Conservation (phyloP, 495 filamentous ascomycete genomes). For the Podospora pseudoanserina region DNA sequence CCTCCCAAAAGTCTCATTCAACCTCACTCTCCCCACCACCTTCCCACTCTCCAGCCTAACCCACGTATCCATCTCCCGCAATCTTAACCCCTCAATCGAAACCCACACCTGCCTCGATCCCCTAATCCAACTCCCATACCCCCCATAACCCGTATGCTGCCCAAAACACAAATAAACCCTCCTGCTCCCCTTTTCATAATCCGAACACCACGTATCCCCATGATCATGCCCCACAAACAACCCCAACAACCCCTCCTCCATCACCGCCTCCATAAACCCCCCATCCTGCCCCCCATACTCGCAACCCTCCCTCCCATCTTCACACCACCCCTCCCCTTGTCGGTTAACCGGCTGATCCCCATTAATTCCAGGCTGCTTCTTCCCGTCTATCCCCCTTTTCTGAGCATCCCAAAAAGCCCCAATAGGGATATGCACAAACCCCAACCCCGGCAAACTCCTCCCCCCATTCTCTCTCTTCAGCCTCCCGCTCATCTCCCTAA, state of each 20-base stretch:
- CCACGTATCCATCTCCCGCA: constrained; percentile 57
- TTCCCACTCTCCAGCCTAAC: constrained; percentile 60
- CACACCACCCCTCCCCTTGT: constrained; percentile 50
- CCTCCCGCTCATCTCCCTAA: constrained; percentile 43
- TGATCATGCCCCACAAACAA: constrained; percentile 71
- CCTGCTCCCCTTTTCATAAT: constrained; percentile 41
- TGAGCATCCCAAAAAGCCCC: constrained; percentile 55
- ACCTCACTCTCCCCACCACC: constrained; percentile 52
- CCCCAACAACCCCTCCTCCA: constrained; percentile 56
- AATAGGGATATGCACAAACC: constrained; percentile 70
- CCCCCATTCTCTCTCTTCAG: constrained; percentile 37
- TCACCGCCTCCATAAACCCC: constrained; percentile 62
- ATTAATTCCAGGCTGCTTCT: constrained; percentile 61
- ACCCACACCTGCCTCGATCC: constrained; percentile 58
- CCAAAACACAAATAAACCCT: constrained; percentile 60
- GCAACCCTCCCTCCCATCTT: constrained; percentile 40
- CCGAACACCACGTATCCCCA: constrained; percentile 61
- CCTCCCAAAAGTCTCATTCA: constrained; percentile 66
- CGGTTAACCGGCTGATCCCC: constrained; percentile 54
- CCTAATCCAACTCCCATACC: constrained; percentile 62
- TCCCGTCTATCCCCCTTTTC: constrained; percentile 36
- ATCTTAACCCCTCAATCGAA: constrained; percentile 31
- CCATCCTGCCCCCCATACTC: constrained; percentile 54
- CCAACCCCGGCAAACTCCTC: constrained; percentile 56
- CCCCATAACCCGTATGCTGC: constrained; percentile 68